These are phyloP conservation scores for Capniomyces stellatus DNA, from an alignment of 371 early-diverging fungal genomes.

Conservation along the genomic window DNA sequence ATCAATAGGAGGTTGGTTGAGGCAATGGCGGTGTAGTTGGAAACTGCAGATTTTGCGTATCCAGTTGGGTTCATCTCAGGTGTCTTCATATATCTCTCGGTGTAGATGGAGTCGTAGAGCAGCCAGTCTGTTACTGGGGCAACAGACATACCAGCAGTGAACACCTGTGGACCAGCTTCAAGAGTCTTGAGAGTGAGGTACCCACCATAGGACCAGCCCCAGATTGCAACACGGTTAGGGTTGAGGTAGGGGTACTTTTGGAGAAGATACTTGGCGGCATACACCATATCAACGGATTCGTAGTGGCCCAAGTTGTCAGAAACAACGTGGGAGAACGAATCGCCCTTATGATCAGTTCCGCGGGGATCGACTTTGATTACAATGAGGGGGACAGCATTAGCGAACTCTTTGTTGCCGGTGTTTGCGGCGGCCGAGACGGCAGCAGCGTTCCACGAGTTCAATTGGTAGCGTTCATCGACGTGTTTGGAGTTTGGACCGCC, in stretches of 20 bases:
- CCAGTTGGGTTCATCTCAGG: slow-evolving; percentile 58
- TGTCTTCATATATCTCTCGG: slow-evolving; percentile 90
- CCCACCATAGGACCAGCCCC: slow-evolving; percentile 98
- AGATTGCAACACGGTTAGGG: slow-evolving; percentile 62
- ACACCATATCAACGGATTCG: slow-evolving; percentile 74
- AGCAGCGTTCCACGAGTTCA: slow-evolving; percentile 51
- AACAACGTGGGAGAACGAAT: slow-evolving; percentile 59
- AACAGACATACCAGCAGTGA: slow-evolving; percentile 75
- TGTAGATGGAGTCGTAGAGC: slow-evolving; percentile 76
- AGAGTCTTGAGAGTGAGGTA: slow-evolving; percentile 70
- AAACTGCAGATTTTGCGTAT: slow-evolving; percentile 59
- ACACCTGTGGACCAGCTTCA: slow-evolving; percentile 65
- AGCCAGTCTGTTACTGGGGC: slow-evolving; percentile 95
- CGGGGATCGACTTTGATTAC: slow-evolving; percentile 70
- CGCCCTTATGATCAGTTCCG: slow-evolving; percentile 77
- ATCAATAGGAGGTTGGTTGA: slow-evolving; percentile 58
- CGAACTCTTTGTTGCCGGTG: slow-evolving; percentile 9
- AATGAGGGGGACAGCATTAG: slow-evolving; percentile 38
- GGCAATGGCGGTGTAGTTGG: slow-evolving; percentile 63
- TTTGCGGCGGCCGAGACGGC: slow-evolving; percentile 37
- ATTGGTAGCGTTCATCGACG: slow-evolving; percentile 43
- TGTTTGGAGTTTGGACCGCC: slow-evolving; percentile 87
- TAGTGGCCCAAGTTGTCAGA: slow-evolving; percentile 55
- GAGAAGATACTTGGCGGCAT: slow-evolving; percentile 52
- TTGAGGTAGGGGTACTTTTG: slow-evolving; percentile 54